These are phyloP conservation scores for Clarireedia homoeocarpa DNA, from an alignment of 2,329 filamentous ascomycete genomes.

Conservation along the genomic window DNA sequence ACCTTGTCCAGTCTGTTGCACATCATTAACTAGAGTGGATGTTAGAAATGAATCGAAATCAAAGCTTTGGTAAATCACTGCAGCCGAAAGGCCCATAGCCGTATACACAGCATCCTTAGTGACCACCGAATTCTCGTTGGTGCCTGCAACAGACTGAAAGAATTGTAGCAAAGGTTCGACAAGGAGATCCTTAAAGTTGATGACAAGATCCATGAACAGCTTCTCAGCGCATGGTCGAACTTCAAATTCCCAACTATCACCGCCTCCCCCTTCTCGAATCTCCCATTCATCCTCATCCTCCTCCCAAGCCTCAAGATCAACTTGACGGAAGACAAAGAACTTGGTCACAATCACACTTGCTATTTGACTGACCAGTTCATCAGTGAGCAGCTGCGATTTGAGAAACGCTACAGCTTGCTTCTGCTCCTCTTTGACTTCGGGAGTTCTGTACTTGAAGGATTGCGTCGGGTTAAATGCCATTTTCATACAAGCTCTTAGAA, in stretches of 20 bases:
- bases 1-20: slow-evolving; percentile 51
- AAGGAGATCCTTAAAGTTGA: slow-evolving; percentile 78
- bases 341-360: slow-evolving; percentile 79
- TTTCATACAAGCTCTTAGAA: slow-evolving; percentile 74
- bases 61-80: slow-evolving; percentile 64
- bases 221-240: slow-evolving; percentile 90
- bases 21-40: slow-evolving; percentile 69
- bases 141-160: slow-evolving; percentile 68
- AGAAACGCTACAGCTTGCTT: slow-evolving; percentile 60
- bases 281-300: slow-evolving; percentile 96
- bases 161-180: slow-evolving; percentile 73
- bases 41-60: slow-evolving; percentile 78
- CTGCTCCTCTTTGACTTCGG: slow-evolving; percentile 69
- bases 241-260: slow-evolving; percentile 85
- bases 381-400: slow-evolving; percentile 66
- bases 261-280: slow-evolving; percentile 74
- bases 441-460: slow-evolving; percentile 75
- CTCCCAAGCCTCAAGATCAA: slow-evolving; percentile 86
- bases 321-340: slow-evolving; percentile 79
- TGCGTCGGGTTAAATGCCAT: slow-evolving; percentile 77
- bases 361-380: slow-evolving; percentile 70
- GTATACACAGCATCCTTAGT: slow-evolving; percentile 94
- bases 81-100: slow-evolving; percentile 77
- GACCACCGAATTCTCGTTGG: slow-evolving; percentile 55
- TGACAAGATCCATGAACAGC: slow-evolving; percentile 83